phyloP scores from a whole-genome alignment of 441 rosid genomes.

The Hypseocharis bilobata region DNA sequence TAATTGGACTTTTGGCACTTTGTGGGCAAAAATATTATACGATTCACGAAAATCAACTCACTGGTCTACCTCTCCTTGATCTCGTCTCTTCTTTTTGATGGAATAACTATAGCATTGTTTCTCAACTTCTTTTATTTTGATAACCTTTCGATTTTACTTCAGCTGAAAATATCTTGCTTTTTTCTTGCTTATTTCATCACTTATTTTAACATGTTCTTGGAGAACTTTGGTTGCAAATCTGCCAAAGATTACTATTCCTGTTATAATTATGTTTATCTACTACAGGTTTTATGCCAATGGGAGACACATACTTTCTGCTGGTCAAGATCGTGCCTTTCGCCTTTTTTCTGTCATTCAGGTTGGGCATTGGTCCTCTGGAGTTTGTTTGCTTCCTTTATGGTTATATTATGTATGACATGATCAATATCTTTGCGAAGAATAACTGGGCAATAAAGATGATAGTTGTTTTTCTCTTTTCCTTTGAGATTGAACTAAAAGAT shows the following conservation, averaged over 20 bases:
- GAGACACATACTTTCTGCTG: conserved; percentile 90
- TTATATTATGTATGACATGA: not conserved
- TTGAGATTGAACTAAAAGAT: too few relatives aligned
- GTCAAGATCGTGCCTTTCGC: conserved; percentile 94
- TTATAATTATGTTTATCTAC: conserved; percentile 14
- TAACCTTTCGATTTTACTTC: not conserved
- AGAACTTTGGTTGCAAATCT: not conserved
- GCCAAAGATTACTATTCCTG: not conserved
- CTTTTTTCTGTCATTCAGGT: conserved; percentile 91
- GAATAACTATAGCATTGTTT: not conserved
- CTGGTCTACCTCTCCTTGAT: not conserved
- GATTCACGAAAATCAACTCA: too few relatives aligned
- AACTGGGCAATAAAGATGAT: not conserved
- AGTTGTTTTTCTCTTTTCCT: too few relatives aligned
- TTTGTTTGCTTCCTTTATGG: not conserved
- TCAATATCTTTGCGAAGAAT: not conserved
- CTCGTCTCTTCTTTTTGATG: not conserved
- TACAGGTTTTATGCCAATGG: conserved; percentile 92
- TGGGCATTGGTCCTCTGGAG: conserved; percentile 1
- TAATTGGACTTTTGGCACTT: not conserved
- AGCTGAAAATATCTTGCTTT: not conserved
- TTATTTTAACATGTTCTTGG: not conserved
- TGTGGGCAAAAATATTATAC: not conserved
- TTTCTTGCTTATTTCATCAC: not conserved
- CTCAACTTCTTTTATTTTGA: not conserved